phyloP scores from a whole-genome alignment of 2,329 filamentous ascomycete genomes.

The Aphanoascus verrucosus region DNA sequence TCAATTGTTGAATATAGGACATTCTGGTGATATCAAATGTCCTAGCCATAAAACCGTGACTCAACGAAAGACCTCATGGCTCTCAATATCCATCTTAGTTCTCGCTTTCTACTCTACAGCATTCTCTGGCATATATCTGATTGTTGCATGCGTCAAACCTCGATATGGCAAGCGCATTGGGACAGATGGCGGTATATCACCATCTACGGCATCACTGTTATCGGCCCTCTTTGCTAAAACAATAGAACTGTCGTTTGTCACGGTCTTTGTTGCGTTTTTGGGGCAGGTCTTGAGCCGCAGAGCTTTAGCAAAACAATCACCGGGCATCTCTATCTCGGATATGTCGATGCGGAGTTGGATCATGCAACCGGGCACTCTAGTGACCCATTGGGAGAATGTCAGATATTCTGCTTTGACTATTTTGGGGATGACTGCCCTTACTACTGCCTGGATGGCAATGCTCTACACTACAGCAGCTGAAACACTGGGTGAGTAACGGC shows the following conservation, averaged over 20 bases:
- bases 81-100: slow-evolving; percentile 28
- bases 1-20: background rate
- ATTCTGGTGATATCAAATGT: slow-evolving; percentile 18
- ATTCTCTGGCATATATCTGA: slow-evolving; percentile 48
- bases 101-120: slow-evolving; percentile 31
- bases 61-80: slow-evolving; percentile 27
- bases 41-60: slow-evolving; percentile 24
- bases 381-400: slow-evolving; percentile 58
- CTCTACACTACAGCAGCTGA: slow-evolving; percentile 70
- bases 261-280: slow-evolving; percentile 62
- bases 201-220: slow-evolving; percentile 55
- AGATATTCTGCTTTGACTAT: slow-evolving; percentile 53
- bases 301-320: slow-evolving; percentile 49
- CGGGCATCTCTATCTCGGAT: slow-evolving; percentile 62
- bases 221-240: slow-evolving; percentile 63
- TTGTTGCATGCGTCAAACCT: slow-evolving; percentile 51
- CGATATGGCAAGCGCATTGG: slow-evolving; percentile 51
- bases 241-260: slow-evolving; percentile 68
- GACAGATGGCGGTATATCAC: slow-evolving; percentile 43
- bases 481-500: slow-evolving; percentile 42
- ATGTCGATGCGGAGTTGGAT: slow-evolving; percentile 70
- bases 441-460: slow-evolving; percentile 55
- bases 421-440: slow-evolving; percentile 53
- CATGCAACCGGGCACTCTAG: slow-evolving; percentile 59
- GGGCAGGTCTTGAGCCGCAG: slow-evolving; percentile 64